Conservation (phyloP, 352 stramenopile species). For the Peronosclerospora sorghi region DNA sequence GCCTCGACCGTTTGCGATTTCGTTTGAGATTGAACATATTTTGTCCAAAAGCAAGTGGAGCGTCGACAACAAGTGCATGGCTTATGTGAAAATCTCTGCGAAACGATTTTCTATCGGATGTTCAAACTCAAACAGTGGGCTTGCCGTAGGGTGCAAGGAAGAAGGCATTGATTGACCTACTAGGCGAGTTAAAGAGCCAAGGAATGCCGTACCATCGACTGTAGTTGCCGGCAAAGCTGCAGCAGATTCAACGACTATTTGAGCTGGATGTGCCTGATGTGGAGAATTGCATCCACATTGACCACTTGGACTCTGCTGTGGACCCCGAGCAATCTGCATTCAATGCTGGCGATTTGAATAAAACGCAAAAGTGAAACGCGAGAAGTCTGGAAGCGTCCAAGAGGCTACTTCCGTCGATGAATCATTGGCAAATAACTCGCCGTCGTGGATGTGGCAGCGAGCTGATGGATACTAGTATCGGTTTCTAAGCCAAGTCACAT, state of each 20-base stretch:
- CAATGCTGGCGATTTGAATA: conserved; percentile 12
- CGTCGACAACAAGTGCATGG: conserved; percentile 57
- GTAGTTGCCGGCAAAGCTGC: conserved; percentile 57
- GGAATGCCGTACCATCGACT: conserved; percentile 71
- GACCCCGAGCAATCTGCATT: conserved; percentile 12
- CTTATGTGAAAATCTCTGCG: conserved; percentile 83
- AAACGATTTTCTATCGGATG: conserved; percentile 94
- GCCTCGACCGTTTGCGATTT: too few species aligned
- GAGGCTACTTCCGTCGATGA: conserved; percentile 6
- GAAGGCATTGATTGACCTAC: conserved; percentile 93
- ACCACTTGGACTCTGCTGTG: conserved; percentile 37
- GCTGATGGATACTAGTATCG: conserved; percentile 86
- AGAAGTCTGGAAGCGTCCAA: conserved; percentile 7
- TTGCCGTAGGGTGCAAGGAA: conserved; percentile 95
- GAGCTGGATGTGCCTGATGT: conserved; percentile 74
- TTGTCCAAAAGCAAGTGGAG: conserved; percentile 46
- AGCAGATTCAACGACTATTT: conserved; percentile 74
- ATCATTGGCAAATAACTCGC: conserved; percentile 35
- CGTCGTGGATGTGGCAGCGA: conserved; percentile 71
- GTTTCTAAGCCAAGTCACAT: conserved; percentile 67
- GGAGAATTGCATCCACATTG: conserved; percentile 71
- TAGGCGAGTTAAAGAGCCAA: conserved; percentile 80
- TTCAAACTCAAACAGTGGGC: conserved; percentile 58
- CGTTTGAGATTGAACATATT: too few species aligned
- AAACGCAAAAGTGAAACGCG: conserved; percentile 16